Evolutionary conservation across 179 eudicot species (phyloP).

Genomic region (Silene coronaria): DNA sequence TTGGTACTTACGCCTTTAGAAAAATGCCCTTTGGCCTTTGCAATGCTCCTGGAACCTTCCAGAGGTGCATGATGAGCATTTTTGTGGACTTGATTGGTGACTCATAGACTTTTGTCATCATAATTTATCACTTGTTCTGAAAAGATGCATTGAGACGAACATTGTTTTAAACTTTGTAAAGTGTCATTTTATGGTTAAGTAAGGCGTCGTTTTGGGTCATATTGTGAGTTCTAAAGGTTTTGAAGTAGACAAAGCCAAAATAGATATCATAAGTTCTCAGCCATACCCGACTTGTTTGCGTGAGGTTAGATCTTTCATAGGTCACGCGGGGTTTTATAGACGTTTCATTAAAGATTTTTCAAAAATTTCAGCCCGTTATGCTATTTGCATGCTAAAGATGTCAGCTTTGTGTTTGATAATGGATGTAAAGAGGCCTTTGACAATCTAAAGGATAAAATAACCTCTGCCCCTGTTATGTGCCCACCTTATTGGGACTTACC

Average conservation of each 20-base stretch:
- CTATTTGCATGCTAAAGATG: too few species aligned
- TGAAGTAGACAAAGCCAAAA: not conserved
- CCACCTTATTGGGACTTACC: not conserved
- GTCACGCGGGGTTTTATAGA: not conserved
- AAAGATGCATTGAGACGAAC: not conserved
- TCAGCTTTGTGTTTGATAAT: too few species aligned
- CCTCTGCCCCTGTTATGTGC: not conserved
- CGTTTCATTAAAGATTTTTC: not conserved
- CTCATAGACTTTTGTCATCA: too few species aligned
- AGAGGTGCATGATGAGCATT: too few species aligned
- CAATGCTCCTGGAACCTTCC: too few species aligned
- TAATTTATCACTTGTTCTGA: not conserved
- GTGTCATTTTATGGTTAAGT: not conserved
- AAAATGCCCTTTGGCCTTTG: too few species aligned
- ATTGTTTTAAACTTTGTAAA: not conserved
- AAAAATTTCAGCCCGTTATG: not conserved
- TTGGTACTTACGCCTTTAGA: too few species aligned
- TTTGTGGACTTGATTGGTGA: too few species aligned
- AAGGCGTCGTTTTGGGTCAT: not conserved
- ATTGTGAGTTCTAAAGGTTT: not conserved
- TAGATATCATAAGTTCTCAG: not conserved
- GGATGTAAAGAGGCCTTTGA: not conserved
- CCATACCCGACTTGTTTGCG: not conserved
- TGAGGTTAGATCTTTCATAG: not conserved
- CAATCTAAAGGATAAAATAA: not conserved